These are phyloP conservation scores for Aspergillus sp. DNA, from an alignment of 2,329 filamentous ascomycete species.

Conservation along the genomic window DNA sequence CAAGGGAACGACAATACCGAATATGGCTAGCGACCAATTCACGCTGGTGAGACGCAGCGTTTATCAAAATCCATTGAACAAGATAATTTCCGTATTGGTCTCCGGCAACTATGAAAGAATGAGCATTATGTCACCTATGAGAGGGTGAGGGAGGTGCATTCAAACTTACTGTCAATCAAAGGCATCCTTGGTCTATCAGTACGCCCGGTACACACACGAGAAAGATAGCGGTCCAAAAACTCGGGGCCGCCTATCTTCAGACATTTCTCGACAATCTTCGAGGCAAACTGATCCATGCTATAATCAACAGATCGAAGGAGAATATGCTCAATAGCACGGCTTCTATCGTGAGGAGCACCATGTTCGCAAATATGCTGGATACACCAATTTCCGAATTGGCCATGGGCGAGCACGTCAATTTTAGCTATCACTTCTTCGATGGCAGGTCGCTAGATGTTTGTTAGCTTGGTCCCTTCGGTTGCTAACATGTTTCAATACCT, in stretches of 20 bases:
- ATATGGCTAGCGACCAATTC: slow-evolving; percentile 92
- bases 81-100: slow-evolving; percentile 99
- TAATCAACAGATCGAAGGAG: slow-evolving; percentile 90
- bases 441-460: slow-evolving; percentile 67
- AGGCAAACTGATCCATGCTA: slow-evolving; percentile 98
- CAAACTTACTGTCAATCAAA: slow-evolving; percentile 72
- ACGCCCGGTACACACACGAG: slow-evolving; percentile 87
- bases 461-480: slow-evolving; percentile 12
- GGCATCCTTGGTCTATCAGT: slow-evolving; percentile 90
- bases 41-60: slow-evolving; percentile 78
- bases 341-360: slow-evolving; percentile 81
- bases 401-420: slow-evolving; percentile 93
- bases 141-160: background rate
- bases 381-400: slow-evolving; percentile 99
- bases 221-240: slow-evolving; percentile 86
- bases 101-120: slow-evolving; percentile 59
- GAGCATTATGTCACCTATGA: background rate
- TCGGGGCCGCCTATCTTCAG: slow-evolving; percentile 90
- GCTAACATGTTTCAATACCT: slow-evolving; percentile 52
- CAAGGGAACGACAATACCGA: slow-evolving; percentile 41
- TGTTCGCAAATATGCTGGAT: slow-evolving; percentile 99
- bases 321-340: slow-evolving; percentile 90
- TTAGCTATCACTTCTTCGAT: slow-evolving; percentile 93
- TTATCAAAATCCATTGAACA: slow-evolving; percentile 92
- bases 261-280: slow-evolving; percentile 98